Evolutionary conservation across 179 eudicot genomes (phyloP).

Genomic region (Beta macrorhiza): DNA sequence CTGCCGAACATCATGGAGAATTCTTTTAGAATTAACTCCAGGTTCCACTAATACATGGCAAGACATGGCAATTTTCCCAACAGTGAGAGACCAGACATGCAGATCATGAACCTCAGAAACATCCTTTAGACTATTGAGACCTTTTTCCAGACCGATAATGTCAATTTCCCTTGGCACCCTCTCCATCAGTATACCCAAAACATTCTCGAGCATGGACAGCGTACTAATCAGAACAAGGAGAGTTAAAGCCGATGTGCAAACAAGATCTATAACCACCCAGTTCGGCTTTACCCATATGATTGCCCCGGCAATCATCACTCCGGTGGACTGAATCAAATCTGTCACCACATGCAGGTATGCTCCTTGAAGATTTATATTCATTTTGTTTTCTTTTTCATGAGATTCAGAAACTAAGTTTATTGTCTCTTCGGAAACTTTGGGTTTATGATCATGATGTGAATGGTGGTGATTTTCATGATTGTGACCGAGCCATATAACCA

Average conservation of each 20-base stretch:
- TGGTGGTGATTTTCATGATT: conserved; percentile 23
- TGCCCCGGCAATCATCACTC: conserved; percentile 54
- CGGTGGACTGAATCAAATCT: conserved; percentile 47
- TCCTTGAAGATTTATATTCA: conserved; percentile 53
- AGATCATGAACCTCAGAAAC: conserved; percentile 53
- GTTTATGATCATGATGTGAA: conserved; percentile 26
- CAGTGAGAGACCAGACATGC: conserved; percentile 59
- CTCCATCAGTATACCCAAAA: conserved; percentile 49
- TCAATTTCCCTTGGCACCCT: conserved; percentile 42
- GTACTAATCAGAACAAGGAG: conserved; percentile 40
- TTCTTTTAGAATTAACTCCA: conserved; percentile 30
- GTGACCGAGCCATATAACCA: conserved; percentile 43
- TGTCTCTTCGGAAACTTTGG: conserved; percentile 25
- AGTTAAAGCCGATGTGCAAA: conserved; percentile 47
- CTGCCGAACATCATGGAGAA: conserved; percentile 32
- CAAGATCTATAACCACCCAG: conserved; percentile 48
- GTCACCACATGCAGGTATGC: conserved; percentile 54
- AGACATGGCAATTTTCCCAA: conserved; percentile 43
- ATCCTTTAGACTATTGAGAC: conserved; percentile 37
- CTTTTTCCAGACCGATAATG: conserved; percentile 37
- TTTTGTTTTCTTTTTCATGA: conserved; percentile 8
- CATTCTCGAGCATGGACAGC: conserved; percentile 38
- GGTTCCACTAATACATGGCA: conserved; percentile 47
- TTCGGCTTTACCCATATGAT: conserved; percentile 53
- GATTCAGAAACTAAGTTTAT: conserved; percentile 32